Conservation (phyloP, 768 basidiomycete genomes). For the Psilocybe sp. region DNA sequence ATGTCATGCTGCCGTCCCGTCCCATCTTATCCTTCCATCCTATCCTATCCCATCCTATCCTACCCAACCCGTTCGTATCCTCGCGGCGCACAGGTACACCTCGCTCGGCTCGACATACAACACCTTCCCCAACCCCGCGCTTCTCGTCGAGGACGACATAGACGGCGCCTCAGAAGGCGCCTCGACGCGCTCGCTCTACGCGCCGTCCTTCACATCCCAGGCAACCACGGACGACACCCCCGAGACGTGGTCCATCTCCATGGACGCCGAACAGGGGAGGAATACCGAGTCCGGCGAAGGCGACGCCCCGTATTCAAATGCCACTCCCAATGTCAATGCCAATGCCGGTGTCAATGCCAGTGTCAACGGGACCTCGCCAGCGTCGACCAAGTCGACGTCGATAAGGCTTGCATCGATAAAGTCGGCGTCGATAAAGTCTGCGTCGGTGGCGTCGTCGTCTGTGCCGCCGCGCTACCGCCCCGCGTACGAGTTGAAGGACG, state of each 20-base stretch:
- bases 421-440: no score
- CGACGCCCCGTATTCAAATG: background rate
- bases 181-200: no score
- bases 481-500: constrained; percentile 80
- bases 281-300: background rate
- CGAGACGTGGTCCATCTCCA: background rate
- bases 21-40: background rate
- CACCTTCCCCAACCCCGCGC: constrained; percentile 89
- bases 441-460: no score
- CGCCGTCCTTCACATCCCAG: constrained; percentile 10
- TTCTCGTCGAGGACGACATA: no score
- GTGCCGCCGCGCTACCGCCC: constrained; percentile 56
- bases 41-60: constrained; percentile 2
- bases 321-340: background rate
- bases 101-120: constrained; percentile 95
- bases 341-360: background rate
- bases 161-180: no score
- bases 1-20: background rate
- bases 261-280: background rate
- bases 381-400: no score
- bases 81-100: constrained; percentile 67
- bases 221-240: constrained; percentile 15
- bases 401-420: no score
- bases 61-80: background rate
- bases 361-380: background rate